phyloP scores from a whole-genome alignment of 179 eudicot species.

The Vitellaria paradoxa region DNA sequence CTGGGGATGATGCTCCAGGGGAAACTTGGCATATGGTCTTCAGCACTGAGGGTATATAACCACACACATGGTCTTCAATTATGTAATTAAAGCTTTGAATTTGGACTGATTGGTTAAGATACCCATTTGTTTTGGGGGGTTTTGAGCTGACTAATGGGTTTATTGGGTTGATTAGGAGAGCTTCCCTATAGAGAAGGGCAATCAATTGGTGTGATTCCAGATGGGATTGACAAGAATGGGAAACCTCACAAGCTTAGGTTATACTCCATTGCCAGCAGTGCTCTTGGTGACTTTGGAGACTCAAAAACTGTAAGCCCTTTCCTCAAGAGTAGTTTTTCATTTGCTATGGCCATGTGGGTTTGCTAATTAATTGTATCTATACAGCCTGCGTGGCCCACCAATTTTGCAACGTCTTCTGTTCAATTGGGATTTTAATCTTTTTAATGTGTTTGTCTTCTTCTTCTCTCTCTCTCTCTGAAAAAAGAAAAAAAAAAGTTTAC shows the following conservation, averaged over 20 bases:
- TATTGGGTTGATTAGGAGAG: constrained; percentile 53
- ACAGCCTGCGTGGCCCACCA: no score
- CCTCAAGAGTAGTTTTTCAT: background rate
- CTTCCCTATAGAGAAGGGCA: constrained; percentile 98
- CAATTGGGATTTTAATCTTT: no score
- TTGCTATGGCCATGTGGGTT: no score
- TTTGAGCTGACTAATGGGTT: background rate
- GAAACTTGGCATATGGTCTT: constrained; percentile 99
- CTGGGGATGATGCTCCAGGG: constrained; percentile 98
- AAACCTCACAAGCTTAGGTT: constrained; percentile 96
- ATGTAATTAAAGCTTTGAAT: no score
- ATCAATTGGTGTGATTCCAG: constrained; percentile 91
- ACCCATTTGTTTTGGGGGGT: no score
- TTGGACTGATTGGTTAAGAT: no score
- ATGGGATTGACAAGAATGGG: constrained; percentile 93
- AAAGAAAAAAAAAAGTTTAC: no score
- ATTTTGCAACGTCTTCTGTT: no score
- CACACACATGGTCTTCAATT: no score
- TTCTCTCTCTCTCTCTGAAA: no score
- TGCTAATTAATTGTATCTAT: no score
- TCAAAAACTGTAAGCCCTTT: constrained; percentile 68
- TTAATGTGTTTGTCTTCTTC: no score
- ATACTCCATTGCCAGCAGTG: constrained; percentile 99
- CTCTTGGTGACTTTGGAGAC: constrained; percentile 96
- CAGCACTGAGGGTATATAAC: constrained; percentile 75